Percentiles rank a stretch among this genome's conserved stretches.
Conservation (phyloP, 768 basidiomycete species). For the Tricholoma bakamatsutake region DNA sequence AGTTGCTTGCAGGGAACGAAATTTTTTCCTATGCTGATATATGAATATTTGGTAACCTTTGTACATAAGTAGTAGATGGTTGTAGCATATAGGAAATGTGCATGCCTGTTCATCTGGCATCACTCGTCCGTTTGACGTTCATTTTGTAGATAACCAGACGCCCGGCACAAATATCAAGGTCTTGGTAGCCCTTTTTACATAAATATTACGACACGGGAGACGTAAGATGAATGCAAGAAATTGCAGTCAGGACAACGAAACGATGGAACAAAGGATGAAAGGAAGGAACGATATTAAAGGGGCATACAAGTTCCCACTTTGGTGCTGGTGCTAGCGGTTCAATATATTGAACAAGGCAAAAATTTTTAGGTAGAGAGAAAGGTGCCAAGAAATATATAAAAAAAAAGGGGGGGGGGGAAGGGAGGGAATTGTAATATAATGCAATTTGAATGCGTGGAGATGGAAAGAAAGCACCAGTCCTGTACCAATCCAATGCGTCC, state of each 20-base stretch:
- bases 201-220: background rate
- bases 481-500: constrained; percentile 9
- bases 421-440: constrained; percentile 6
- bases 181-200: background rate
- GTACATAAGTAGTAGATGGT: no score
- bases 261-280: background rate
- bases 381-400: constrained; percentile 3
- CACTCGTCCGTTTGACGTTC: background rate
- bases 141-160: background rate
- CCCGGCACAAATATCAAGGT: background rate
- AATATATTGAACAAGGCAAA: constrained; percentile 4
- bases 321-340: constrained; percentile 1
- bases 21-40: no score
- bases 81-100: no score
- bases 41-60: no score
- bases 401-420: no score
- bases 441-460: constrained; percentile 1
- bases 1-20: no score
- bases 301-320: background rate
- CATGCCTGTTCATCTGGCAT: no score
- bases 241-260: background rate
- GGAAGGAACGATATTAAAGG: constrained; percentile 4
- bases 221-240: background rate
- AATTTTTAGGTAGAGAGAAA: background rate
- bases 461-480: constrained; percentile 9